phyloP scores from a whole-genome alignment of 768 basidiomycete species.

The Mycena maculata region DNA sequence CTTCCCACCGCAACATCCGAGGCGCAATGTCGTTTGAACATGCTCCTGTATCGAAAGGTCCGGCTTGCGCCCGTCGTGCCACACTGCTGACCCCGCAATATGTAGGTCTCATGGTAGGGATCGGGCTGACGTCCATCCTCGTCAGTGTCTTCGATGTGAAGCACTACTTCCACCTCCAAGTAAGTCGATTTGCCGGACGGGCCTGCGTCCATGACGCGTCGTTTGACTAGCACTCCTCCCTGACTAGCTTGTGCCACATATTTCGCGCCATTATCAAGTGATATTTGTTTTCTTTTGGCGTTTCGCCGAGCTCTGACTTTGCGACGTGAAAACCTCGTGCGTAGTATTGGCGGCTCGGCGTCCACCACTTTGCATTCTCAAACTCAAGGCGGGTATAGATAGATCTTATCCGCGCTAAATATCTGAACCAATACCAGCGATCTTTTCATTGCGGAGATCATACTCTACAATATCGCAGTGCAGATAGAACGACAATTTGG shows the following conservation, averaged over 20 bases:
- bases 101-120: slow-evolving; percentile 83
- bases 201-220: slow-evolving; percentile 25
- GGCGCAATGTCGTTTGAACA: slow-evolving; percentile 91
- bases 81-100: slow-evolving; percentile 14
- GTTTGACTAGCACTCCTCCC: slow-evolving; percentile 23
- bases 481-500: slow-evolving; percentile 89
- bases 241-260: slow-evolving; percentile 82
- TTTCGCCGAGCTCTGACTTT: slow-evolving; percentile 19
- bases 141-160: slow-evolving; percentile 88
- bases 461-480: slow-evolving; percentile 78
- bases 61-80: slow-evolving; percentile 1
- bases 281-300: slow-evolving; percentile 26
- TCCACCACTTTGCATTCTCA: slow-evolving; percentile 80
- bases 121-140: slow-evolving; percentile 77
- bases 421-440: slow-evolving; percentile 59
- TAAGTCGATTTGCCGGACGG: slow-evolving; percentile 41
- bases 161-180: slow-evolving; percentile 89
- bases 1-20: too few species aligned
- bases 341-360: slow-evolving; percentile 88
- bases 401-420: background rate
- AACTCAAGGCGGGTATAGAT: slow-evolving; percentile 60
- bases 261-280: slow-evolving; percentile 92
- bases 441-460: slow-evolving; percentile 78
- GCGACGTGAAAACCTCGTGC: slow-evolving; percentile 20
- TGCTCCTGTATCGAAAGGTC: slow-evolving; percentile 88